Conservation (phyloP, 495 filamentous ascomycete genomes). For the Aspergillus nanangensis region DNA sequence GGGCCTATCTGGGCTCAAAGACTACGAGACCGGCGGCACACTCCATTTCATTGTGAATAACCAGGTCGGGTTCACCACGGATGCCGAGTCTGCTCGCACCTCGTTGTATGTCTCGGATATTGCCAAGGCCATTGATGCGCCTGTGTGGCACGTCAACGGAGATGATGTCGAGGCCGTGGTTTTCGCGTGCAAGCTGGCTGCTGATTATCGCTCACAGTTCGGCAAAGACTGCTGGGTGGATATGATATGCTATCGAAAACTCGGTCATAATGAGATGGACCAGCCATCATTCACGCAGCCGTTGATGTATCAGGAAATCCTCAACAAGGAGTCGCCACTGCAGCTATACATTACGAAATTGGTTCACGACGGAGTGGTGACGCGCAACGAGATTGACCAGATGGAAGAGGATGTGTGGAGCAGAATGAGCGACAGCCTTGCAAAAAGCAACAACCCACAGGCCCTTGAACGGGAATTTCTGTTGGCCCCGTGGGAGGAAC, state of each 20-base stretch:
- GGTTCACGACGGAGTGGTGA: slow-evolving; percentile 85
- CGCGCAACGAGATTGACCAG: slow-evolving; percentile 95
- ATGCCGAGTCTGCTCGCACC: slow-evolving; percentile 92
- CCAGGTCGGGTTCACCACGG: slow-evolving; percentile 99
- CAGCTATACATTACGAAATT: slow-evolving; percentile 86
- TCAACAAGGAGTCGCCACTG: slow-evolving; percentile 70
- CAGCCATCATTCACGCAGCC: slow-evolving; percentile 99
- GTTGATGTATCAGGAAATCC: slow-evolving; percentile 97
- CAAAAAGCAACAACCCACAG: slow-evolving; percentile 94
- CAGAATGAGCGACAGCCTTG: slow-evolving; percentile 95
- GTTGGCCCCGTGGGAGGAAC: slow-evolving; percentile 96
- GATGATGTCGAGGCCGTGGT: slow-evolving; percentile 98
- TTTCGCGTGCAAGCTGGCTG: slow-evolving; percentile 93
- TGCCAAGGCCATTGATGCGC: slow-evolving; percentile 96
- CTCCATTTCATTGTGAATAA: slow-evolving; percentile 98
- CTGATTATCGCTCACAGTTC: slow-evolving; percentile 97
- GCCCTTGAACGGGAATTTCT: slow-evolving; percentile 96
- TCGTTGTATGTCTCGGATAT: slow-evolving; percentile 99
- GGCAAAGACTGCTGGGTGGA: slow-evolving; percentile 96
- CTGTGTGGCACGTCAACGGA: slow-evolving; percentile 97
- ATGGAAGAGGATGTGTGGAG: slow-evolving; percentile 99
- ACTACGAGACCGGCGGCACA: slow-evolving; percentile 95
- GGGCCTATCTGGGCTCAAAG: slow-evolving; percentile 91
- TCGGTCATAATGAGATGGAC: slow-evolving; percentile 99
- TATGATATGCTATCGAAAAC: slow-evolving; percentile 97